Base-by-base conservation (phyloP, 2,329 filamentous ascomycete species). In the Microcera coccophila region DNA sequence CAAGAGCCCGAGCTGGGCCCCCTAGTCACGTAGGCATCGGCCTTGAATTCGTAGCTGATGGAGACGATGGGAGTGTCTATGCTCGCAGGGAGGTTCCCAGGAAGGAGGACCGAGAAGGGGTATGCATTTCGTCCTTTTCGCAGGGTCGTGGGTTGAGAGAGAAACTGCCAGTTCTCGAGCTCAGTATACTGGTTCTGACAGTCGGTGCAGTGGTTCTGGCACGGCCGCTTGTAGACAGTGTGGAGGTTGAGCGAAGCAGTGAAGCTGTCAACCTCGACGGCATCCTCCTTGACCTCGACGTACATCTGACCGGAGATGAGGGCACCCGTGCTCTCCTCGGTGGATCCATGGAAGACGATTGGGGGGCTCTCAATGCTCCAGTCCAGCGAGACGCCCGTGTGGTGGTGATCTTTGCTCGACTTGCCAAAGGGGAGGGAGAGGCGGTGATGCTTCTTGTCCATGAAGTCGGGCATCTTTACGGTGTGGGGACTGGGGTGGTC, bases 101-200 rank as follows among this genome's bases (percentile, higher is more conserved):
- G 81, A 34, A 98, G 78, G 39, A 96, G 75, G 54, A 89, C 84
- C 55, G 89, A 95, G 67, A 96, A 95, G 37, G 93, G 91, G 62
- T 90, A 94, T 35, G 81, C 75, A 64, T 96, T 89, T 61, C 61
- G 64, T 66, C 79, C 79, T 60, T 71, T 74, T 46, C 62, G 61
- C 41, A 83, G 64, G 10, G 65, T 65, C 15, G 74, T 67, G 33
- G 77, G 73, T 34, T 73, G 72, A 15, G 75, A 76, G 44, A 94
- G 68, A 58, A 97, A 86, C 22, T 79, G 78, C 89, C 90, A 96
- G 40, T 75, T 80, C 64, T 85, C 84, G 49, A 97, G 68, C 62
- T 90, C 82, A 26, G 82, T 88, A 45, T 75, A 77, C 61, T 86
- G 83, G 50, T 77, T 76, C 46, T 77, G 69, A 71, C 93, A 97